Base-by-base conservation (phyloP, 495 filamentous ascomycete genomes). In the Penicillium paxilli region DNA sequence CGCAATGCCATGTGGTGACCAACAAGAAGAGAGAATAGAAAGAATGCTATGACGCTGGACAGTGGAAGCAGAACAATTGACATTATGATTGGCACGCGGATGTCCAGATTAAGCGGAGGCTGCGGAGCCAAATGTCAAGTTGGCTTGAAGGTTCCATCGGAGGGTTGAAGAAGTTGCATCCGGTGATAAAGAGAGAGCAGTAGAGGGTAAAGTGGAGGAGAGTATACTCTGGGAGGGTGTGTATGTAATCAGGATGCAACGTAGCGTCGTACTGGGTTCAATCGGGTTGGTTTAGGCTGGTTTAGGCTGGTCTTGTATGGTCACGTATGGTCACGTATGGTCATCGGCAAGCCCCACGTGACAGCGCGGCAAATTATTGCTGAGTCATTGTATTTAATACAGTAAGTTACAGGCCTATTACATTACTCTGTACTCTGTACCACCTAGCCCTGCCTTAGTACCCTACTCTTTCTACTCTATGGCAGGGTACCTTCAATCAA, bases 161-260 rank as follows among this genome's bases (percentile, higher is more conserved):
- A 45, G 33, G 3, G 35, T 14, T 16, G 25, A 42, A 58, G 57
- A 47, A 59, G 70, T 73, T 72, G 70, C 70, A 73, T 73, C 59
- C 66, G 64, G 68, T 54, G 59, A 62, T 41, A 62, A 60, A 56
- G n/a, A 14, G 4, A 16, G 21, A 48, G 25, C 6, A 4, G 30
- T 8, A 10, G 28, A 12, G 7, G 21, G 7, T 8, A 5, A 38
- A 49, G 9, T 25, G 42, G 49, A 12, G n/a, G n/a, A n/a, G n/a
- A n/a, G n/a, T n/a, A n/a, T n/a, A n/a, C n/a, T n/a, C n/a, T n/a
- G n/a, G n/a, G n/a, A n/a, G n/a, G n/a, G n/a, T n/a, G n/a, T n/a
- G n/a, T n/a, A n/a, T n/a, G n/a, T n/a, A n/a, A n/a, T n/a, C n/a
- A n/a, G n/a, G n/a, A n/a, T n/a, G n/a, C n/a, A n/a, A n/a, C n/a